phyloP scores from a whole-genome alignment of 2,329 filamentous ascomycete species.

The Aspergillus flavus region DNA sequence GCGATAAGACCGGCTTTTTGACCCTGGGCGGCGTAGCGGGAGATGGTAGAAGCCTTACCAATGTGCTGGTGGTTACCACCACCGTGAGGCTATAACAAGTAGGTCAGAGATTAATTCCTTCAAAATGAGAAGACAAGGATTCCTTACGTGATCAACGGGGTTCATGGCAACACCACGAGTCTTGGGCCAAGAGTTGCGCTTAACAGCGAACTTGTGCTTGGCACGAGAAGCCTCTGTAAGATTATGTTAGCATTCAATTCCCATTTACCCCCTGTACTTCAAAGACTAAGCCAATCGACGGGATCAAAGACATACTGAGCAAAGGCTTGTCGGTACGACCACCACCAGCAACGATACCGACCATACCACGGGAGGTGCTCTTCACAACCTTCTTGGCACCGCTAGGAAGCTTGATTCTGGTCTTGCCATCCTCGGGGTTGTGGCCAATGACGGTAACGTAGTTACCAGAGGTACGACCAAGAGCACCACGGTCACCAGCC shows the following conservation, averaged over 20 bases:
- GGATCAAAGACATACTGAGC: slow-evolving; percentile 67
- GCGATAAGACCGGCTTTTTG: slow-evolving; percentile 99
- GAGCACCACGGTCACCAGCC: slow-evolving; percentile 91
- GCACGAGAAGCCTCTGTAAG: slow-evolving; percentile 90
- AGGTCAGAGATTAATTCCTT: slow-evolving; percentile 21
- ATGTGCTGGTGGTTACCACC: slow-evolving; percentile 99
- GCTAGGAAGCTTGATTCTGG: slow-evolving; percentile 97
- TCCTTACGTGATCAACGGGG: slow-evolving; percentile 88
- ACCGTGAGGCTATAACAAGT: slow-evolving; percentile 69
- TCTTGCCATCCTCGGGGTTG: slow-evolving; percentile 99
- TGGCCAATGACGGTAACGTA: slow-evolving; percentile 98
- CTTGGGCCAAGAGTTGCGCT: slow-evolving; percentile 99
- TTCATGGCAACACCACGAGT: slow-evolving; percentile 99
- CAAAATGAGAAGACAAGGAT: slow-evolving; percentile 1
- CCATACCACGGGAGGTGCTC: slow-evolving; percentile 93
- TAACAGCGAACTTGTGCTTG: slow-evolving; percentile 99
- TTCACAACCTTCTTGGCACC: slow-evolving; percentile 99
- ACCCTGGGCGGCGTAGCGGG: slow-evolving; percentile 94
- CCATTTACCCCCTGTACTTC: not conserved
- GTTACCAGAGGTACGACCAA: slow-evolving; percentile 98
- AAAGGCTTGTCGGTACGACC: slow-evolving; percentile 99
- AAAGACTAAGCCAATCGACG: not conserved
- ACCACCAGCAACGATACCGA: slow-evolving; percentile 98
- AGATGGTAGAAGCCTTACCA: slow-evolving; percentile 99
- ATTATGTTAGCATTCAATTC: slow-evolving; percentile 42